These are phyloP conservation scores for Quercus gilva DNA, from an alignment of 306 rosid genomes.

Conservation along the genomic window DNA sequence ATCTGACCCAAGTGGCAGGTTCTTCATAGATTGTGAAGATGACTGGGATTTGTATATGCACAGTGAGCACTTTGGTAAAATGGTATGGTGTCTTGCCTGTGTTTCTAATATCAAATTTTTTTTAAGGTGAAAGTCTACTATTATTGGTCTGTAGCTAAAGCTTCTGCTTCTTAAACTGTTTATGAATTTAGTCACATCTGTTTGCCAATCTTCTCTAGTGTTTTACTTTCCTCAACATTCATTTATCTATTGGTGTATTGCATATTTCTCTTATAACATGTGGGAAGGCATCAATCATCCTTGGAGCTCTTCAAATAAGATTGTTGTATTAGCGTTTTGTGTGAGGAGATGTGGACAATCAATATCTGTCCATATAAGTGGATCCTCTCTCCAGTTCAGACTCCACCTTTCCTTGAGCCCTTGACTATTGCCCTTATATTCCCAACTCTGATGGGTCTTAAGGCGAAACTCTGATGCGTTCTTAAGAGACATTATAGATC, in stretches of 20 bases:
- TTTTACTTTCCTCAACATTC: neutral
- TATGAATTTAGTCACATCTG: neutral
- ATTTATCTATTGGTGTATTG: neutral
- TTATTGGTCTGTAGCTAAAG: neutral
- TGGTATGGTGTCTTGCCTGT: conserved; percentile 37
- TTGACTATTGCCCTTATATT: no score
- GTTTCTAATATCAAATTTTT: conserved; percentile 7
- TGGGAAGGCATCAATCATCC: neutral
- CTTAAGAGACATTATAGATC: neutral
- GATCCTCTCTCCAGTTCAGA: neutral
- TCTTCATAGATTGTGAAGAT: conserved; percentile 64
- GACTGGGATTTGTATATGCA: conserved; percentile 66
- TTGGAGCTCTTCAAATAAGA: neutral
- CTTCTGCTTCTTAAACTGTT: neutral
- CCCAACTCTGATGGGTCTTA: neutral
- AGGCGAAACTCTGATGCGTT: neutral
- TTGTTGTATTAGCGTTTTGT: neutral
- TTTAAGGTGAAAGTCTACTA: neutral
- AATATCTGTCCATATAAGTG: neutral
- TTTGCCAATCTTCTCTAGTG: neutral
- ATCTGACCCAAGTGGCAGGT: conserved; percentile 26
- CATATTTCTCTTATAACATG: neutral
- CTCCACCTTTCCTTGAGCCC: no score
- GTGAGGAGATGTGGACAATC: neutral
- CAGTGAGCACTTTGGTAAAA: conserved; percentile 46